Evolutionary conservation across 1,139 yeast genomes (phyloP).

Genomic region (Kazachstania sp.): DNA sequence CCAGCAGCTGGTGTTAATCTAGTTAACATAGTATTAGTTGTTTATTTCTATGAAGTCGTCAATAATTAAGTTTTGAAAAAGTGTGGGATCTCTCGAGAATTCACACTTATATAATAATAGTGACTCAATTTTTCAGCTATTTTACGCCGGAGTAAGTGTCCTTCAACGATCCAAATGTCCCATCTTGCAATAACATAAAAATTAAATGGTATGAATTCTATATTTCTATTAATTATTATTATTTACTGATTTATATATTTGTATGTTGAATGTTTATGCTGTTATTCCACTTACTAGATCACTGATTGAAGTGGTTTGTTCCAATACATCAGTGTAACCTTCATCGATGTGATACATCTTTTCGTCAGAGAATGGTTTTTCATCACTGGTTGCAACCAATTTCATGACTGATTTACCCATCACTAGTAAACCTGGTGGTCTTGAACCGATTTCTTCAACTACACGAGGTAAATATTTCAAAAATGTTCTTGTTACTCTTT

Average conservation of each 20-base stretch:
- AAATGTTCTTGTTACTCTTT: conserved; percentile 70
- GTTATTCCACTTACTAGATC: background rate
- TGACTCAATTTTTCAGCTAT: too few relatives aligned
- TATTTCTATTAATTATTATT: background rate
- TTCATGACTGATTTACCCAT: conserved; percentile 76
- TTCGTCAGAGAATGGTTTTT: conserved; percentile 24
- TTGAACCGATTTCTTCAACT: conserved; percentile 69
- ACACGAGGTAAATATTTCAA: conserved; percentile 61
- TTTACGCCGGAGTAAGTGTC: too few relatives aligned
- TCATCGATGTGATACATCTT: conserved; percentile 43
- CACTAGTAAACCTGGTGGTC: conserved; percentile 89
- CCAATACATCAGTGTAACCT: conserved; percentile 35
- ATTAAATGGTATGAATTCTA: too few relatives aligned
- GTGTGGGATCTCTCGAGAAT: too few relatives aligned
- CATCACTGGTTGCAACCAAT: conserved; percentile 24
- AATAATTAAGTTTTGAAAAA: too few relatives aligned
- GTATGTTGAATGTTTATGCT: background rate
- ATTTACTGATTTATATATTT: background rate
- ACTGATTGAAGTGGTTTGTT: background rate
- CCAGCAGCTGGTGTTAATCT: background rate
- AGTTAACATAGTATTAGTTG: conserved; percentile 4
- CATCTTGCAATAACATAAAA: too few relatives aligned
- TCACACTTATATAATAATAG: too few relatives aligned
- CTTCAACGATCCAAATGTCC: too few relatives aligned
- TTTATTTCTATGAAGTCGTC: too few relatives aligned